Base-by-base conservation (phyloP, 2,329 filamentous ascomycete genomes). In the Aureobasidium pullulans region DNA sequence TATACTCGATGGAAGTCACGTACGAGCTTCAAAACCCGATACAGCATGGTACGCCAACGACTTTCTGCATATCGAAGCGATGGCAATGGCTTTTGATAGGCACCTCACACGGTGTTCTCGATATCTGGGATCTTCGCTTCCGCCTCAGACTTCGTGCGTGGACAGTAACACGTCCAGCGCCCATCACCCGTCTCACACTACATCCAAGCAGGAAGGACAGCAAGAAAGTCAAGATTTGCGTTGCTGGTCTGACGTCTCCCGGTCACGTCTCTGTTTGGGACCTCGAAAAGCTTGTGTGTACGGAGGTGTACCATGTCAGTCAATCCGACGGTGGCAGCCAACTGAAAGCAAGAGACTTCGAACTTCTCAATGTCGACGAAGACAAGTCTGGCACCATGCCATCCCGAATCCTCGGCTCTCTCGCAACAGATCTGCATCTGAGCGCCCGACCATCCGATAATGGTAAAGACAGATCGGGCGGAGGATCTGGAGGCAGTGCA, bases 91-190 rank as follows among this genome's bases (percentile, higher is more conserved):
- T 99, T 3, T 81, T 96, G 1, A 76, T 97, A 0, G 94, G 92
- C 37, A 99, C 95, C 0, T 90, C 90, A 0, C 92, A 97, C 70
- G 94, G 95, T 37, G 87, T 97, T 31, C 78, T 99, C 7, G 89
- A 96, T 69, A 81, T 99, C 1, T 99, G 94, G 94, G 94, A 99
- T 72, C 79, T 99, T 42, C 87, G 94, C n/a, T 99, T 99, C 79
- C 88, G 85, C 64, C 83, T 97, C 66, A 84, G 90, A 23, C 78
- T 97, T 28, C 91, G 89, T 71, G 89, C 87, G 13, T 97, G 92
- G 90, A 90, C 90, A 1, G 82, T 96, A 31, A 85, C 89, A 0
- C 90, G 89, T 23, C 89, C 89, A 62, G 85, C 87, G 1, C 80
- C 89, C 16, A 90, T 97, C 63, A 87, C 93, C 66, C 83, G 90